Base-by-base conservation (phyloP, 2,329 filamentous ascomycete species). In the Pseudogymnoascus sp. region DNA sequence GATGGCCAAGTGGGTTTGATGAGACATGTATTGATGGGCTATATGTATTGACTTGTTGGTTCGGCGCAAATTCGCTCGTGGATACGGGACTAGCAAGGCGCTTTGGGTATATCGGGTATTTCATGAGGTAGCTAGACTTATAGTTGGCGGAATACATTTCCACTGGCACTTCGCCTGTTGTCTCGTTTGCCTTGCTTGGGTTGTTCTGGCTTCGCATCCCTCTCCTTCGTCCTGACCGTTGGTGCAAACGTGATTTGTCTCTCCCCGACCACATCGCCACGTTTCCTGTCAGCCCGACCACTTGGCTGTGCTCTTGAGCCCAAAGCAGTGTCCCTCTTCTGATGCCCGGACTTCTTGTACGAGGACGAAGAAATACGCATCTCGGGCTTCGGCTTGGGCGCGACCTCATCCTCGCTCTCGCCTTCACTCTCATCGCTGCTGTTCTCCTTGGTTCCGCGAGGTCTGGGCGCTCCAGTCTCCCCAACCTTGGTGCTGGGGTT, bases 401-500 rank as follows among this genome's bases (percentile, higher is more conserved):
- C 73, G 35, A 65, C 75, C 59, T 77, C 77, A 38, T 76, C 74
- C 67, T 73, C 78, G 62, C 73, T 78, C 41, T 76, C 76, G 59
- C 79, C 78, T 12, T 78, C 78, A 33, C 71, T 73, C 14, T 79
- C 67, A 21, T 74, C 75, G 55, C 67, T 68, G 21, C 66, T 72
- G 70, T 68, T 72, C 69, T 64, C 68, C 64, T 60, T 77, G 68
- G 64, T 69, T 49, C 78, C 78, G 78, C 79, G 3, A 77, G 79
- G 1, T 75, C 82, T 70, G 60, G 72, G 65, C 63, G 72, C 68
- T 31, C 65, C 65, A 41, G 69, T 66, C 41, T 71, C 68, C n/a
- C 72, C 73, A 52, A 74, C 70, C 63, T 66, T 83, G 6, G 91
- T 94, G 74, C 91, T 96, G 4, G 94, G 91, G 73, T 99, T 99